Evolutionary conservation across 805 yeast genomes (phyloP), one percentile per base, ranked within the genome.

Genomic region (Saturnispora silvae): DNA sequence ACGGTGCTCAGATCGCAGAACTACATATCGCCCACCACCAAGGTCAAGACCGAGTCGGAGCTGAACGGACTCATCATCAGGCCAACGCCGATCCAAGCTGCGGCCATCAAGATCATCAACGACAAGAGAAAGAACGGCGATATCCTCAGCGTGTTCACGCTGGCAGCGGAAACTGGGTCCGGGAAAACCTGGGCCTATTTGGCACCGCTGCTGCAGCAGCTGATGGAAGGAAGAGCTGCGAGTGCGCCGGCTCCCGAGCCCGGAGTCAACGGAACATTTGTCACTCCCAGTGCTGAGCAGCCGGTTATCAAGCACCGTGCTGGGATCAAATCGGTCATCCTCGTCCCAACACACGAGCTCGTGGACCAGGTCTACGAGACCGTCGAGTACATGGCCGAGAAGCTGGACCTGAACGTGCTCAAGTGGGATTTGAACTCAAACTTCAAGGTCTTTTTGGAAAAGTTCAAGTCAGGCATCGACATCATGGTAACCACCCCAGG

Each of bases 91-190:
- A 81, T 89, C 30, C 98, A 89, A 59, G 66, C 73, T 4, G 79
- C 87, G 5, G 79, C 92, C 4, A 71, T 83, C 29, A 67, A 72
- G 46, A 67, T 75, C 20, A 68, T 75, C 36, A 67, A 65, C 42
- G 56, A 70, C 4, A 59, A 68, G 29, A 53, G 63, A 17, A 50
- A 56, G 4, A 38, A 48, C 9, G 46, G 42, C 16, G 57, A 54
- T 6, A 60, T 65, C 41, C 49, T 76, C 34, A 75, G 76, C 45
- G 69, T 78, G 1, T 84, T 74, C 63, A 74, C 92, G 2, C 57
- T 89, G 38, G 96, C 97, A 1, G 95, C 96, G 3, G 97, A 92
- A 54, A 89, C 98, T 0, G 98, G 98, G 0, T 81, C 95, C 0
- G 98, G 98, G 7, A 89, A 89, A 53, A 89, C 98, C 0, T 76